Evolutionary conservation across 2,329 filamentous ascomycete genomes (phyloP), one percentile per base, ranked within the genome.

Genomic region (Esteya vermicola): DNA sequence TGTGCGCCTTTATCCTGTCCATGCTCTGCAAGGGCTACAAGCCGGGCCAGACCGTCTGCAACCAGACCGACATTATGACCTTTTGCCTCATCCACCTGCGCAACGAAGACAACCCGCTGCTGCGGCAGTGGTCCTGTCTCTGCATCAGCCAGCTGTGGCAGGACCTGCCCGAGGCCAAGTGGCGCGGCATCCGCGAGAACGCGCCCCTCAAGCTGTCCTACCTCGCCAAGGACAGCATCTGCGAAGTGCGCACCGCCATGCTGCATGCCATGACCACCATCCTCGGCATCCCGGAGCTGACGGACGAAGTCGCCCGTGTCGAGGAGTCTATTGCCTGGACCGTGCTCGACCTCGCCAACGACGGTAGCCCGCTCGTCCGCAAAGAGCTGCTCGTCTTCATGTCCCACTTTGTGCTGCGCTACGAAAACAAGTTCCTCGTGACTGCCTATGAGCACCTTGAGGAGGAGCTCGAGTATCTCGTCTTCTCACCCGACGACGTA

Each of bases 1-100:
- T 98, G 91, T 96, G 91, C 57, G 88, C 91, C 2, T 98, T 98
- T 55, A 94, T 98, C 45, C 75, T 96, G 32, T 83, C 89, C 21
- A 93, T 95, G 72, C 85, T 98, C 47, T 98, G 91, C 72, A 93
- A 91, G 55, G 83, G 83, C 47, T 94, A 94, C 59, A 82, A 81
- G 47, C 85, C 91, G 46, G 91, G 89, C 3, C 88, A 95, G 57
- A 81, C 81, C 38, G 88, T 94, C 10, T 95, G 88, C 55, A 79
- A 95, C 50, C 84, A 85, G 48, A 83, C 81, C 0, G 88, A 94
- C 48, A 79, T 96, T 46, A 89, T 96, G 65, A 78, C 81, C 28
- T 89, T 81, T 50, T 96, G 89, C 54, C 63, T 96, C 31, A 68
- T 72, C 6, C 88, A 96, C 58, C 67, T 96, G 31, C 73, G 76